Evolutionary conservation across 2,329 filamentous ascomycete species (phyloP).

Genomic region (Sclerotinia spermophila): DNA sequence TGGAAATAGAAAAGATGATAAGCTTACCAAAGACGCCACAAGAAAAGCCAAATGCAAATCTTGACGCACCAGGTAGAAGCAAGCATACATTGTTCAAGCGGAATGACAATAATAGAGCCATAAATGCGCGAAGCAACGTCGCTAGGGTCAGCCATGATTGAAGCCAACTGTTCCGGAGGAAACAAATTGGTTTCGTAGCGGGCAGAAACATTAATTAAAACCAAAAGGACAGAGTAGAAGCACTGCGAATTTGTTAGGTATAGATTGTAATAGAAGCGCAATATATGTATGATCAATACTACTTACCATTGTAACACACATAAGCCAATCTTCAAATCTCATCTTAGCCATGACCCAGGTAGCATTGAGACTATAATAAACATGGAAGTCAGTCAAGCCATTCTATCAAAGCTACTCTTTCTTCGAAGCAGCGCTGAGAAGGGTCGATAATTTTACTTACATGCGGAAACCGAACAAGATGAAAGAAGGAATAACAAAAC

Average conservation of each 20-base stretch:
- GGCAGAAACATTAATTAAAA: constrained; percentile 40
- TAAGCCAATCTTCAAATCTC: constrained; percentile 39
- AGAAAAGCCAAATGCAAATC: constrained; percentile 49
- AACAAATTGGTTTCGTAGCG: constrained; percentile 41
- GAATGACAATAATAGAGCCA: constrained; percentile 46
- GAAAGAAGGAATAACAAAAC: constrained; percentile 25
- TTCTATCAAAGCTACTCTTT: no score
- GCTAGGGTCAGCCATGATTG: constrained; percentile 37
- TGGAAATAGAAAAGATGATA: neutral
- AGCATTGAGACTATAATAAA: constrained; percentile 23
- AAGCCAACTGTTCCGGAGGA: constrained; percentile 36
- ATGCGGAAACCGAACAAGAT: constrained; percentile 24
- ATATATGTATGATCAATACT: neutral
- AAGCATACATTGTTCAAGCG: constrained; percentile 48
- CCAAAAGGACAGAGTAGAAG: constrained; percentile 38
- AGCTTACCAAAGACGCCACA: constrained; percentile 28
- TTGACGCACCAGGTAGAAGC: constrained; percentile 50
- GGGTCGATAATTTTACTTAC: constrained; percentile 21
- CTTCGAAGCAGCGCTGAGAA: neutral
- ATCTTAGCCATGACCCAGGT: constrained; percentile 23
- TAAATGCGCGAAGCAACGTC: constrained; percentile 43
- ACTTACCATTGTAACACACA: constrained; percentile 39
- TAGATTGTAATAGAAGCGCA: neutral
- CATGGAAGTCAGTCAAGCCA: neutral
- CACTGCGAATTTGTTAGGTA: constrained; percentile 29